Percentiles rank a stretch among this genome's conserved stretches.
Conservation (phyloP, 163 green algal species). For the Prototheca stagnorum region DNA sequence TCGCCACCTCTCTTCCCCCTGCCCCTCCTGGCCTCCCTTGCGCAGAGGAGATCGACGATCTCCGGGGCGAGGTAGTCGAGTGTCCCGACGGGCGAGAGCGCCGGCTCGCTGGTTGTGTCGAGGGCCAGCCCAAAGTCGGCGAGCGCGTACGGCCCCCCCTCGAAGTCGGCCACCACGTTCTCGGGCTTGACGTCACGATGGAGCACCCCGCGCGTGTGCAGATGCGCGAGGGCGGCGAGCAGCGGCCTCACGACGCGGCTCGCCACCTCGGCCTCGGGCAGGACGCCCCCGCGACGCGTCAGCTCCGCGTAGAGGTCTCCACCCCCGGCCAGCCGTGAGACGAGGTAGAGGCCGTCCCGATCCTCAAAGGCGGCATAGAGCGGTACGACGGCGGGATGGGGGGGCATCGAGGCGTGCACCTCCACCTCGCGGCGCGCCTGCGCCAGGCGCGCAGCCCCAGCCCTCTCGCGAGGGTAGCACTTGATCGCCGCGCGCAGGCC, state of each 20-base stretch:
- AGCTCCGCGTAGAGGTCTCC: conserved; percentile 30
- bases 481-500: conserved; percentile 45
- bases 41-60: too few relatives aligned
- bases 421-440: conserved; percentile 53
- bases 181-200: conserved; percentile 51
- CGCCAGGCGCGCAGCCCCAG: conserved; percentile 31
- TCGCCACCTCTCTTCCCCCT: too few relatives aligned
- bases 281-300: conserved; percentile 14
- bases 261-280: conserved; percentile 19
- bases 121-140: conserved; percentile 39
- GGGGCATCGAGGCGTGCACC: conserved; percentile 41
- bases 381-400: conserved; percentile 55
- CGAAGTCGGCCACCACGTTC: conserved; percentile 29
- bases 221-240: conserved; percentile 17
- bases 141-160: conserved; percentile 6
- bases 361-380: conserved; percentile 62
- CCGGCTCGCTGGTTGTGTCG: conserved; percentile 11
- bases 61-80: conserved; percentile 50
- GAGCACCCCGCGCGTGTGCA: conserved; percentile 34
- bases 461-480: conserved; percentile 48
- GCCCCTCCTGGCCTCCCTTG: too few relatives aligned
- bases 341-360: conserved; percentile 31
- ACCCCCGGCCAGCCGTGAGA: conserved; percentile 19
- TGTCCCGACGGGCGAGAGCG: conserved; percentile 28
- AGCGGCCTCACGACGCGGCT: conserved; percentile 15